Conservation (phyloP, 1,284 basidiomycete genomes). For the Stygiomarasmius scandens region DNA sequence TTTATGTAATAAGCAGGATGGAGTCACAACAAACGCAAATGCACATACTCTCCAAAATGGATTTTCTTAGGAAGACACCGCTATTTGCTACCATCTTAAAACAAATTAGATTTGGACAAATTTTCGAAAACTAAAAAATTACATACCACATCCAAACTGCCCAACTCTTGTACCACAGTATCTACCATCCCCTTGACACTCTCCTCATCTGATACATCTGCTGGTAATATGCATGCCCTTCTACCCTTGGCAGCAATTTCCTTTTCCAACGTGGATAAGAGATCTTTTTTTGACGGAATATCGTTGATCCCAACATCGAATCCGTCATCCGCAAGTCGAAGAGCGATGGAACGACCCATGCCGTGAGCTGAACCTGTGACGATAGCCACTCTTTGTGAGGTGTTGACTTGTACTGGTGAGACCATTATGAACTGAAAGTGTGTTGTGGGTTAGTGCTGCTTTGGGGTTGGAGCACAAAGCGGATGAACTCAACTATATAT, state of each 20-base stretch:
- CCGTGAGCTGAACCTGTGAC: slow-evolving; percentile 39
- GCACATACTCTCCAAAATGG: slow-evolving; percentile 29
- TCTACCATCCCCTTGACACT: slow-evolving; percentile 39
- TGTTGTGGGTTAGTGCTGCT: no score
- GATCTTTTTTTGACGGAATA: slow-evolving; percentile 21
- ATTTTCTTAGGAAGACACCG: slow-evolving; percentile 26
- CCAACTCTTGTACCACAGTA: slow-evolving; percentile 30
- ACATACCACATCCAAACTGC: slow-evolving; percentile 39
- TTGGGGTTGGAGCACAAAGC: no score
- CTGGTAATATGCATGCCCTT: slow-evolving; percentile 24
- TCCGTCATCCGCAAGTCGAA: slow-evolving; percentile 37
- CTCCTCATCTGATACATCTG: slow-evolving; percentile 37
- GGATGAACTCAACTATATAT: no score
- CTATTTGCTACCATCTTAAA: slow-evolving; percentile 38
- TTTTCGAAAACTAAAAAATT: not conserved
- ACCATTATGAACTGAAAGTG: no score
- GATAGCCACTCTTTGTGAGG: slow-evolving; percentile 27
- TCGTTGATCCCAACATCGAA: slow-evolving; percentile 40
- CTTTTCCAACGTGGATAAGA: slow-evolving; percentile 21
- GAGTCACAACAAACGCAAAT: not conserved
- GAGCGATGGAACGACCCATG: slow-evolving; percentile 37
- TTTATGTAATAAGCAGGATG: no score
- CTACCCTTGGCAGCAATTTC: slow-evolving; percentile 27
- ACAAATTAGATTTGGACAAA: not conserved
- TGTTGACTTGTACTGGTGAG: no score